Evolutionary conservation across 129 eudicot genomes (phyloP).

Genomic region (Flaveria sonorensis): DNA sequence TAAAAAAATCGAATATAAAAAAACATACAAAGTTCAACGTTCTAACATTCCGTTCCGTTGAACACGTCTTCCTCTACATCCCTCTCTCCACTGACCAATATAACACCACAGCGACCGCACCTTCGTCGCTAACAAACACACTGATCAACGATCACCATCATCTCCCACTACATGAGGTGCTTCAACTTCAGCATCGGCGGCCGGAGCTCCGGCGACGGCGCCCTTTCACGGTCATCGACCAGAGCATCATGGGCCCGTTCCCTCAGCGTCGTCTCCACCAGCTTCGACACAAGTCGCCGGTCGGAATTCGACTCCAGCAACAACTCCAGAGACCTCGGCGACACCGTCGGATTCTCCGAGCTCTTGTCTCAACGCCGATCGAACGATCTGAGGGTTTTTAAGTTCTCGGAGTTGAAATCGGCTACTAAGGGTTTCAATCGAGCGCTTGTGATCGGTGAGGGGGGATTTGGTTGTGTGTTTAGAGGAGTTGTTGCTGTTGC

Average conservation of each 20-base stretch:
- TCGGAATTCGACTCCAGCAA: slow-evolving; percentile 57
- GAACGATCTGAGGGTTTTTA: slow-evolving; percentile 65
- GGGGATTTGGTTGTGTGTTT: slow-evolving; percentile 86
- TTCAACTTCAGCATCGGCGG: slow-evolving; percentile 66
- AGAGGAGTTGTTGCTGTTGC: slow-evolving; percentile 47
- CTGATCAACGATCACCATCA: no score
- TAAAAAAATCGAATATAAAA: no score
- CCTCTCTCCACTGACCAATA: no score
- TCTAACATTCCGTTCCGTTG: no score
- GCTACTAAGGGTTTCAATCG: slow-evolving; percentile 76
- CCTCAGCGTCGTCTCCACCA: slow-evolving; percentile 61
- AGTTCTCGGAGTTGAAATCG: slow-evolving; percentile 61
- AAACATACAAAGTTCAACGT: no score
- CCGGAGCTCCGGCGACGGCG: slow-evolving; percentile 25
- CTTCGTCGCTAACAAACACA: no score
- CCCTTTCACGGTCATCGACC: slow-evolving; percentile 48
- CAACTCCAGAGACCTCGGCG: slow-evolving; percentile 44
- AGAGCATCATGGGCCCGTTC: slow-evolving; percentile 81
- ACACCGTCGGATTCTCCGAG: slow-evolving; percentile 45
- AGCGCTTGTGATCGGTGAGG: slow-evolving; percentile 68
- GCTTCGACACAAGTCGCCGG: slow-evolving; percentile 48
- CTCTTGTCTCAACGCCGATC: slow-evolving; percentile 53
- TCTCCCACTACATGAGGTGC: slow-evolving; percentile 54
- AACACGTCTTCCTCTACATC: no score
- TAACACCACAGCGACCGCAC: no score